Evolutionary conservation across 164 flowering plant species (phyloP), one percentile per base, ranked within the genome.

Genomic region (Piper longum): DNA sequence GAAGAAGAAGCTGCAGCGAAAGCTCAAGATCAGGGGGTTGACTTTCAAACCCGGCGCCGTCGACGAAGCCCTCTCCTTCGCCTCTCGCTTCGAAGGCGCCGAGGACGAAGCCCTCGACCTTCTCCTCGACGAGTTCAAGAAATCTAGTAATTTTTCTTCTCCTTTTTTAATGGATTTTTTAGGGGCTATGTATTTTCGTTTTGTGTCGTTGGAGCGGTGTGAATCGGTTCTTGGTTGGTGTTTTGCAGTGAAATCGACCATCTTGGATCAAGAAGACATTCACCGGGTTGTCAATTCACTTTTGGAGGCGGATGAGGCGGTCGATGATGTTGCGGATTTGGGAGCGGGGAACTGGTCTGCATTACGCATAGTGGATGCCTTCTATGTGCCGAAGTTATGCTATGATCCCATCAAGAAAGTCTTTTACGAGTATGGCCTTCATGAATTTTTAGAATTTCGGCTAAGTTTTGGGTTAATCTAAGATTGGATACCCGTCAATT

Each of bases 81-180:
- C 81, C 58, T 18, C 59, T 66, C 84, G 72, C 40, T 83, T 80
- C 67, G 70, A 61, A 43, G 84, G 77, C 55, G 83, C 77, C 40
- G 83, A 83, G 63, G 88, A 85, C 64, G 92, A 90, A 57, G 95
- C 97, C 72, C 66, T 93, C 61, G 92, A 90, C 65, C 78, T 90
- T 63, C 89, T 93, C 56, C 87, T 93, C 67, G 97, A 93, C 70
- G 80, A 84, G 63, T 79, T 93, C 76, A 80, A 75, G 56, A 80
- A 84, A 60, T 71, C 90, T 19, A 67, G 93, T 89, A 78, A 51
- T 11, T 12, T 19, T 54, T 42, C 6, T 39, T 64, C 36, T 14
- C 12, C 4, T 40, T n/a, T 26, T 59, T 54, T 13, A 18, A 1
- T 48, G 9, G 36, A 26, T 36, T 63, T 62, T 48, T 9, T 48